Base-by-base conservation (phyloP, 257 asterid species). In the Sherardia arvensis region DNA sequence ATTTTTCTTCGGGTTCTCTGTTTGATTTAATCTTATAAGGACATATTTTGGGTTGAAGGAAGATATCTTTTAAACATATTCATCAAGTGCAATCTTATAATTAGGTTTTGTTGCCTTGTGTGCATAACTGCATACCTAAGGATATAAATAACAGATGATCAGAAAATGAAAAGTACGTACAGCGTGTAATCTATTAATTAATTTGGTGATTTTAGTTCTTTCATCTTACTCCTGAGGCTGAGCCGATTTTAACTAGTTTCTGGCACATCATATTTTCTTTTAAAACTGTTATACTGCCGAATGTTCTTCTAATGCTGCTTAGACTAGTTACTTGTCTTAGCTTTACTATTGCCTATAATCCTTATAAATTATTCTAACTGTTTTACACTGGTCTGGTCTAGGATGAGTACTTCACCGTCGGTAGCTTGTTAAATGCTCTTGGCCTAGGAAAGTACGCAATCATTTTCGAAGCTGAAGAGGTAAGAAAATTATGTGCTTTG, bases 381-480 rank as follows among this genome's bases (percentile, higher is more conserved):
- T 64, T 54, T 48, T 61, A 67, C 62, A 67, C 68, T 69, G 64
- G 29, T 74, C 65, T 59, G 69, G 17, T 71, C 4, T 69, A 79
- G 87, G 88, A 75, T 23, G 80, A 73, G 47, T 79, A 82, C 61
- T 73, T 64, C 61, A 85, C 87, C 14, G 91, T 78, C 54, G 65
- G 74, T 70, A 60, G 80, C 76, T 73, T 81, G 65, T 75, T 85
- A 77, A 74, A 80, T 66, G 77, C 89, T 17, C 85, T 85, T 65
- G 89, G 91, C 59, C 65, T 85, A 78, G 88, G 82, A 62, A 87
- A 85, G 68, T 87, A 85, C 63, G 61, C 70, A 69, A 75, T 87
- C 77, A 74, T 65, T 68, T 87, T 85, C 70, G 83, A 81, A 76
- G 95, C 94, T 60, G 94, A 87, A 81, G 96, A 85, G 91, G 91